Evolutionary conservation across 768 basidiomycete species (phyloP), one percentile per base, ranked within the genome.

Genomic region (Suillus weaverae): DNA sequence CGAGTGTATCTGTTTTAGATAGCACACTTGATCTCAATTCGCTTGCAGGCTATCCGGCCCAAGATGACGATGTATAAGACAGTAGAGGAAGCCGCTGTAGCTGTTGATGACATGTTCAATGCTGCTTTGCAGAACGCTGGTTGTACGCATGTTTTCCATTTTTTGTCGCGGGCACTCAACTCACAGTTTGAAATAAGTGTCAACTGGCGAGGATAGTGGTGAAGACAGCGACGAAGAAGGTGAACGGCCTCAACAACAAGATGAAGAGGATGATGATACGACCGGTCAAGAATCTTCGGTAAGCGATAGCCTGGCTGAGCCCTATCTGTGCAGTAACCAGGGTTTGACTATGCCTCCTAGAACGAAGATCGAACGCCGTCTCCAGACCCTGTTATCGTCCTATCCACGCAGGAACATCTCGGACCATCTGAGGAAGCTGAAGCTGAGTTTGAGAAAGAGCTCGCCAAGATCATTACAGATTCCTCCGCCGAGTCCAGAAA

Each of bases 391-490:
- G 85, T 91, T 13, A 84, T 95, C 13, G 82, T 95, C 50, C 84
- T 89, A 39, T 87, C 88, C 35, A 77, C 83, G 35, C 86, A 90
- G 69, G 94, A 95, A 71, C 81, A 83, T 63, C 80, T 93, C 46
- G 94, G 94, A 8, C 91, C 93, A 1, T 88, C 91, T 10, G 90
- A 94, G 68, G 95, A 96, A 72, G 94, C 91, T 22, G 92, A 97
- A 55, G 91, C 89, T 2, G 97, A 96, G 39, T 99, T 99, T 71
- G 92, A 90, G 10, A 94, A 94, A 74, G 97, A 99, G 74, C 85
- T 99, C 22, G 95, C 97, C 3, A 98, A 92, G 79, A 88, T 99
- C 80, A 88, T 98, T 56, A 94, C 92, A 0, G 94, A 97, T 70
- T 89, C 87, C 18, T 92, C 94, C 20, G 78, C 85, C 0, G 94